Base-by-base conservation (phyloP, 2,329 filamentous ascomycete species). In the Verticillium dahliae region DNA sequence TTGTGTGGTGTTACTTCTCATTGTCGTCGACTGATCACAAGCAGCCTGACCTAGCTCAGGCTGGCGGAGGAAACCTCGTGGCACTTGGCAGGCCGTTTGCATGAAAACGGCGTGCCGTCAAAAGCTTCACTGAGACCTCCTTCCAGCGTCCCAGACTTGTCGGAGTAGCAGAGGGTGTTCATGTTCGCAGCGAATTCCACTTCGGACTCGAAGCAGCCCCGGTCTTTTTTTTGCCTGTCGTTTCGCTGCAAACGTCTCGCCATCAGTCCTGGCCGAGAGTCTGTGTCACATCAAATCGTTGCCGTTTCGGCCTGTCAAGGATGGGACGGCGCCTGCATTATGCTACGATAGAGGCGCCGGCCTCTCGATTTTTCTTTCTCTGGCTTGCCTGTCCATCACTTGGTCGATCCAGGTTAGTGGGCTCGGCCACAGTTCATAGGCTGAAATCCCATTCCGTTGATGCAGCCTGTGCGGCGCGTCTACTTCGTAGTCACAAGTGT, bases 61-160 rank as follows among this genome's bases (percentile, higher is more conserved):
- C 45, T 22, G 45, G 45, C 18, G 22, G n/a, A 22, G n/a, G 9
- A 50, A 50, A 27, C 18, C 45, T 37, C 45, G 60, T 60, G 61
- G 63, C 45, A 56, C 63, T 65, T 65, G 63, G 63, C 63, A 63
- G 45, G 60, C 58, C 56, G 60, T 63, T 63, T 74, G 72, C 70
- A 75, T 73, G 65, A 74, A 72, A 70, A 72, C 70, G 71, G 71
- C 65, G 65, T 70, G 66, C 65, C 65, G 45, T 18, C 9, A 11
- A 50, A n/a, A n/a, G 4, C n/a, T 22, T n/a, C 18, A 27, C 39
- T 50, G 45, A 50, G 45, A 50, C 45, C 22, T 27, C 27, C 27
- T 50, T 27, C 45, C 7, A 50, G 45, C 45, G 45, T 50, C 45
- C 35, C 45, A 50, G 22, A 22, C 45, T 13, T 9, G 45, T 50